These are phyloP conservation scores for rapeseed (Brassica napus) DNA, from an alignment of 345 rosid genomes.

Conservation along the genomic window Da-Ae NC_063438.1:23294501-23295000, in stretches of 20 bases:
- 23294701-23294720: conserved; percentile 30
- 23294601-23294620: conserved; percentile 54
- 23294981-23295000: conserved; percentile 6
- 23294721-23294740: background rate
- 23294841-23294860: conserved; percentile 76
- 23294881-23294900: conserved; percentile 51
- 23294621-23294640: conserved; percentile 70
- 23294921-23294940: conserved; percentile 4
- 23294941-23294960: background rate
- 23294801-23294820: conserved; percentile 29
- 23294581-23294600: conserved; percentile 37
- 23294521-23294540: conserved; percentile 18
- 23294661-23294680: conserved; percentile 38
- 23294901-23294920: conserved; percentile 38
- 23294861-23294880: conserved; percentile 79
- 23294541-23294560: conserved; percentile 17
- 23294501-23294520: conserved; percentile 52
- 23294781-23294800: conserved; percentile 28
- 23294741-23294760: conserved; percentile 35
- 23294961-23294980: conserved; percentile 5
- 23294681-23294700: background rate
- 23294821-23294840: conserved; percentile 60
- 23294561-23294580: conserved; percentile 5
- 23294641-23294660: conserved; percentile 49
- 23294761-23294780: conserved; percentile 66